Evolutionary conservation across 2,329 filamentous ascomycete genomes (phyloP).

Genomic region (Nemania bipapillata): DNA sequence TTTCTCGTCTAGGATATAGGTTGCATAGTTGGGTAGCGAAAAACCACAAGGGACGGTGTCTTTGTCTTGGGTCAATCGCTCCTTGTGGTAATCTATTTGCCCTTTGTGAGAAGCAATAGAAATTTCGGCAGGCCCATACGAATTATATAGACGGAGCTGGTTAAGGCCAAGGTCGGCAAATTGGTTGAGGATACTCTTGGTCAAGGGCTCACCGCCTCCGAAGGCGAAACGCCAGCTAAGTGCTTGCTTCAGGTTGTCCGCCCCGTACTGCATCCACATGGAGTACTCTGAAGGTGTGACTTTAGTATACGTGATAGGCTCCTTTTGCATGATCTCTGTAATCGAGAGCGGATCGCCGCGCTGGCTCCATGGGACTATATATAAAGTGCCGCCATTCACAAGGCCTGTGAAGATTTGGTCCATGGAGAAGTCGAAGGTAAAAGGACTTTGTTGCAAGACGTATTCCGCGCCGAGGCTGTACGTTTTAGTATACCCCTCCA

Average conservation of each 20-base stretch:
- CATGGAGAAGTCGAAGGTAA: slow-evolving; percentile 56
- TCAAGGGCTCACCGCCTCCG: slow-evolving; percentile 50
- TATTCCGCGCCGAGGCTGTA: slow-evolving; percentile 41
- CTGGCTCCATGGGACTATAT: slow-evolving; percentile 48
- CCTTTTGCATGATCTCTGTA: slow-evolving; percentile 48
- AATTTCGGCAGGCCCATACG: slow-evolving; percentile 39
- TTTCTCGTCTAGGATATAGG: slow-evolving; percentile 57
- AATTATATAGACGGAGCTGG: slow-evolving; percentile 35
- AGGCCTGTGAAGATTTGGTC: slow-evolving; percentile 45
- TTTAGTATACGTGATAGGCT: slow-evolving; percentile 52
- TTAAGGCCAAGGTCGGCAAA: slow-evolving; percentile 31
- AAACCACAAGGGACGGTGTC: slow-evolving; percentile 25
- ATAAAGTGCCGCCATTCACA: slow-evolving; percentile 52
- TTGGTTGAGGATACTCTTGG: slow-evolving; percentile 3
- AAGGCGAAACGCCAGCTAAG: slow-evolving; percentile 50
- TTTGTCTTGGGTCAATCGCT: neutral
- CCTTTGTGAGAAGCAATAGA: slow-evolving; percentile 25
- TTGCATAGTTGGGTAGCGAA: slow-evolving; percentile 30
- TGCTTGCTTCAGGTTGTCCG: slow-evolving; percentile 21
- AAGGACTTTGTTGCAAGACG: slow-evolving; percentile 55
- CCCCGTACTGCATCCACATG: slow-evolving; percentile 41
- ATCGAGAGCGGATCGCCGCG: slow-evolving; percentile 53
- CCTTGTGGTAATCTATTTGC: slow-evolving; percentile 19
- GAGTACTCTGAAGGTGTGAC: slow-evolving; percentile 56
- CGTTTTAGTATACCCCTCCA: slow-evolving; percentile 41